Conservation (phyloP, 805 yeast species). For the Sugiyamaella valdiviana region DNA sequence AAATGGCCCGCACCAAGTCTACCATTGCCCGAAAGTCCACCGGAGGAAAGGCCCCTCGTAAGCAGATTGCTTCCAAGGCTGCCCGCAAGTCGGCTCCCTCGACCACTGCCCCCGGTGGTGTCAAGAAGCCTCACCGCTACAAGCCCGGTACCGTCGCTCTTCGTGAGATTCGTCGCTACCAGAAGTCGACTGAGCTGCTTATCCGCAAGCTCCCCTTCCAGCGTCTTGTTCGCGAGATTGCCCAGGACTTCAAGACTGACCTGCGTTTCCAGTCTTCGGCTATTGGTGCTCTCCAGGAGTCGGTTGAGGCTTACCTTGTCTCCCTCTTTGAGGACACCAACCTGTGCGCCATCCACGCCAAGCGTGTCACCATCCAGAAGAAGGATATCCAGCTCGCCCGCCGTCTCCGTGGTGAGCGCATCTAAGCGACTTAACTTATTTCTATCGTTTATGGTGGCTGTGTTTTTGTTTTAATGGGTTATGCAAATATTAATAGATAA, state of each 20-base stretch:
- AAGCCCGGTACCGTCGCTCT: constrained; percentile 94
- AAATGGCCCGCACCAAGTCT: constrained; percentile 84
- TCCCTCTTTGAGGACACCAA: constrained; percentile 84
- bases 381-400: constrained; percentile 87
- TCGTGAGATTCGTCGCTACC: constrained; percentile 89
- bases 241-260: constrained; percentile 81
- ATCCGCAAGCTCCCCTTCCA: constrained; percentile 89
- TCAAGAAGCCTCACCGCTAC: constrained; percentile 88
- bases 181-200: constrained; percentile 78
- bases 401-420: constrained; percentile 87
- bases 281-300: constrained; percentile 85
- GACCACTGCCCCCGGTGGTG: constrained; percentile 71
- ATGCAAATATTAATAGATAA: constrained; percentile 8
- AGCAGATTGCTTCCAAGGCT: constrained; percentile 84
- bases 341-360: constrained; percentile 89
- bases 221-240: constrained; percentile 84
- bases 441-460: not conserved
- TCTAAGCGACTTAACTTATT: constrained; percentile 30
- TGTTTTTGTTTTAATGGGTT: constrained; percentile 8
- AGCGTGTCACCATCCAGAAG: constrained; percentile 90
- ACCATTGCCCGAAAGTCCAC: constrained; percentile 75
- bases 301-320: constrained; percentile 83
- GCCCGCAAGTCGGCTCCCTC: constrained; percentile 86
- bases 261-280: constrained; percentile 87
- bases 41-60: constrained; percentile 92